These are phyloP conservation scores for Ogataea nitratoaversa DNA, from an alignment of 805 yeast species.

Conservation along the genomic window DNA sequence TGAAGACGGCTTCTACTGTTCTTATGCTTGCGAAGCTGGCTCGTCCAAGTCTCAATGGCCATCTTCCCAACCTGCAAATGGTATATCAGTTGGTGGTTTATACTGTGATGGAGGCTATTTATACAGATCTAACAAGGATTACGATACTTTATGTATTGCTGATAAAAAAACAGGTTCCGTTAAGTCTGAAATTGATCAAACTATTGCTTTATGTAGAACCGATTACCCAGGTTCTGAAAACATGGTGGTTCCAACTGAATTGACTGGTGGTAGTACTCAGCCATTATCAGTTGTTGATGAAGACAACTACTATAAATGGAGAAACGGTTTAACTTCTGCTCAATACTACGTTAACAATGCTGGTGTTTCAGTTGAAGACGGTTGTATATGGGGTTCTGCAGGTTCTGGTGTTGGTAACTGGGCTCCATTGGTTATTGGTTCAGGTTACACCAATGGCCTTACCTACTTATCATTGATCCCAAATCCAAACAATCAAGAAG, in stretches of 20 bases:
- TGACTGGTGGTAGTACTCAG: constrained; percentile 46
- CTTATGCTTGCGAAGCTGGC: constrained; percentile 76
- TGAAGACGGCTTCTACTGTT: constrained; percentile 66
- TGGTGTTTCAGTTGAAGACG: constrained; percentile 63
- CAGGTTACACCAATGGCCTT: constrained; percentile 57
- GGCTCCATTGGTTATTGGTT: constrained; percentile 78
- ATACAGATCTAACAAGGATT: constrained; percentile 52
- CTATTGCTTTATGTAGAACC: constrained; percentile 69
- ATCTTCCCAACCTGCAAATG: constrained; percentile 56
- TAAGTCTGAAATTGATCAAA: constrained; percentile 43
- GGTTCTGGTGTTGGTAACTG: constrained; percentile 68
- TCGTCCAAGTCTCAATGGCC: constrained; percentile 85
- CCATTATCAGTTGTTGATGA: constrained; percentile 60
- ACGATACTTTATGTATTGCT: constrained; percentile 60
- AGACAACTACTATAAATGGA: constrained; percentile 56
- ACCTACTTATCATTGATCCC: constrained; percentile 72
- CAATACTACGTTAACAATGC: constrained; percentile 77
- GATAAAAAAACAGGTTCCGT: constrained; percentile 54
- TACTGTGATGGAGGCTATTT: constrained; percentile 55
- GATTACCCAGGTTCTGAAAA: constrained; percentile 82
- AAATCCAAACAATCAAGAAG: constrained; percentile 61
- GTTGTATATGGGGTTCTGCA: constrained; percentile 66
- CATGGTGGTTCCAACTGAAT: constrained; percentile 70
- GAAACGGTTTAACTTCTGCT: constrained; percentile 60
- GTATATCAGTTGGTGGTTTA: constrained; percentile 71